Base-by-base conservation (phyloP, 495 filamentous ascomycete genomes). In the Xylaria acuta region DNA sequence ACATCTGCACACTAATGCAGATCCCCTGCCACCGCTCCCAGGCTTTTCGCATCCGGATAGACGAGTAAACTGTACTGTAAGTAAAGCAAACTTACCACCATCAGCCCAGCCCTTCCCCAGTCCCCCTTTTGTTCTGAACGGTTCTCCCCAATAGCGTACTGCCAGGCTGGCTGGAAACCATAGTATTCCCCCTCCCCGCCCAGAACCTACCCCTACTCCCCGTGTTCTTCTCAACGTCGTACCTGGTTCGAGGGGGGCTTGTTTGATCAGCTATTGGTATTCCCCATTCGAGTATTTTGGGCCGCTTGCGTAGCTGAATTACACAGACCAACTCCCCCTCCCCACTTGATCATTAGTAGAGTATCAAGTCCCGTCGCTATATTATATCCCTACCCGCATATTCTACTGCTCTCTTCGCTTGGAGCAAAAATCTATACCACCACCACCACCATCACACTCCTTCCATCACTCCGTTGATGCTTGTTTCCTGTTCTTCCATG, bases 241-340 rank as follows among this genome's bases (percentile, higher is more conserved):
- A 54, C 36, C 43, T 36, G 30, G 49, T 27, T 20, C 34, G 49
- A 56, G 49, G 22, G 49, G 22, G 65, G 20, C 34, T 41, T 54
- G 65, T 67, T 67, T 67, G 65, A 67, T 67, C 65, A 30, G 49
- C 65, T 51, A 67, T 67, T 67, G 47, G 12, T 12, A 38, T 51
- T 67, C 65, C 64, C 65, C 49, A 67, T 67, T 60, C 11, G 16
- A 67, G 65, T 18, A 51, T 40, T n/a, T 14, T 9, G 65, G 65
- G n/a, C 65, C 65, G 65, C 65, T 64, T 43, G 58, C 12, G 8
- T 43, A 67, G 47, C 30, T 67, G 47, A 54, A 67, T 64, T 43
- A 56, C 64, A 22, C 32, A 49, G 6, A 49, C 16, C n/a, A 67
- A 16, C 2, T 32, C 9, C 40, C 47, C 53, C 36, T 41, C n/a